Evolutionary conservation across 805 yeast species (phyloP).

Genomic region (Schizosaccharomyces pombe): DNA sequence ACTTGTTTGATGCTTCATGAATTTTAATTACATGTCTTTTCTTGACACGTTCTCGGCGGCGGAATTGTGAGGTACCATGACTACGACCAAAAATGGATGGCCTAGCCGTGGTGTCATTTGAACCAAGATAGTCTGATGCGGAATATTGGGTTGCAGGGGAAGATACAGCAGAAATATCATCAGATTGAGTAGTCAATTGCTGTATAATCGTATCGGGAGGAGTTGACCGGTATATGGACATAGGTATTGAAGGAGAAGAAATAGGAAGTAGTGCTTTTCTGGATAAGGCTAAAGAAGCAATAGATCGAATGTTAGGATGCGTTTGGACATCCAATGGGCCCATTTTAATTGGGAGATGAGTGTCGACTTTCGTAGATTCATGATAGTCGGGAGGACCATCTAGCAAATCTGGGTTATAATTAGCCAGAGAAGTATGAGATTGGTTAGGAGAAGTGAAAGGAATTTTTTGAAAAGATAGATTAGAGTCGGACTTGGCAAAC

Average conservation of each 20-base stretch:
- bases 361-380: background rate
- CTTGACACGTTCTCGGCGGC: background rate
- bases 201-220: background rate
- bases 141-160: background rate
- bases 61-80: background rate
- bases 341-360: background rate
- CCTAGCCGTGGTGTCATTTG: too few relatives aligned
- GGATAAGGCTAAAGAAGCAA: background rate
- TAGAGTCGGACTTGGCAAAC: slow-evolving; percentile 8
- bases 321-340: background rate
- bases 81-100: background rate
- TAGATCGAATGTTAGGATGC: background rate
- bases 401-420: background rate
- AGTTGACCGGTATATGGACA: background rate
- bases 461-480: background rate
- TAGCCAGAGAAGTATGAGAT: background rate
- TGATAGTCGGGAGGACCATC: background rate
- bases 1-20: background rate
- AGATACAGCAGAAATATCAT: background rate
- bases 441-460: background rate
- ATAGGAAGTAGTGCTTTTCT: background rate
- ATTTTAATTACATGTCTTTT: background rate
- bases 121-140: background rate
- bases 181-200: background rate
- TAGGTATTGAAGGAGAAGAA: background rate